These are phyloP conservation scores for Cladorrhinum samala DNA, from an alignment of 495 filamentous ascomycete genomes.

Conservation along the genomic window DNA sequence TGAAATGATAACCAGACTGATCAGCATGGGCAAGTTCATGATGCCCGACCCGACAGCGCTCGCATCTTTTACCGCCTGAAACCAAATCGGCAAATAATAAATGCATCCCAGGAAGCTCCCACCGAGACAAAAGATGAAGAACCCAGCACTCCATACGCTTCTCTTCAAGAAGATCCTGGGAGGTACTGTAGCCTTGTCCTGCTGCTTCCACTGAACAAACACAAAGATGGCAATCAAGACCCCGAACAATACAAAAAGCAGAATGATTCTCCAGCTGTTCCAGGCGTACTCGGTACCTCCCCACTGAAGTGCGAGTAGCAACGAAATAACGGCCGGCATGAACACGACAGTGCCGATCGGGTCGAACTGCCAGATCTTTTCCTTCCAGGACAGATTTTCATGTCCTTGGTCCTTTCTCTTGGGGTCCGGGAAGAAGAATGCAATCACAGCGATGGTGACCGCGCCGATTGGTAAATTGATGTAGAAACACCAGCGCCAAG, in stretches of 20 bases:
- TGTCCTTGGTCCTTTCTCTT: constrained; percentile 30
- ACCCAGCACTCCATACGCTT: constrained; percentile 51
- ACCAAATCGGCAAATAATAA: constrained; percentile 81
- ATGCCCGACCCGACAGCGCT: constrained; percentile 67
- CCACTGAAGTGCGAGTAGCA: constrained; percentile 82
- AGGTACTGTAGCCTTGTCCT: constrained; percentile 66
- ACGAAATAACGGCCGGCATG: constrained; percentile 62
- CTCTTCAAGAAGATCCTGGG: constrained; percentile 63
- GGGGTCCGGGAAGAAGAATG: constrained; percentile 52
- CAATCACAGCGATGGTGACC: constrained; percentile 53
- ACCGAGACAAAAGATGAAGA: constrained; percentile 52
- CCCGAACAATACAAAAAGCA: constrained; percentile 63
- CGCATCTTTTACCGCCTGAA: constrained; percentile 74
- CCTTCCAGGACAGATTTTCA: constrained; percentile 26
- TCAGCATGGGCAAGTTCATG: constrained; percentile 67
- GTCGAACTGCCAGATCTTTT: constrained; percentile 58
- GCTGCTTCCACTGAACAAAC: constrained; percentile 52
- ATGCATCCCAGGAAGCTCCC: constrained; percentile 62
- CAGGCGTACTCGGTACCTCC: constrained; percentile 67
- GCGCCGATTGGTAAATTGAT: constrained; percentile 71
- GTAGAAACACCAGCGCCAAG: constrained; percentile 84
- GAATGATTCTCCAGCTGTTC: constrained; percentile 60
- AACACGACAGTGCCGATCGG: constrained; percentile 60
- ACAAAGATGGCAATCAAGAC: constrained; percentile 60
- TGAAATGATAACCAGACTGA: constrained; percentile 54